These are phyloP conservation scores for Calonectria crousiana DNA, from an alignment of 2,329 filamentous ascomycete species.

Conservation along the genomic window DNA sequence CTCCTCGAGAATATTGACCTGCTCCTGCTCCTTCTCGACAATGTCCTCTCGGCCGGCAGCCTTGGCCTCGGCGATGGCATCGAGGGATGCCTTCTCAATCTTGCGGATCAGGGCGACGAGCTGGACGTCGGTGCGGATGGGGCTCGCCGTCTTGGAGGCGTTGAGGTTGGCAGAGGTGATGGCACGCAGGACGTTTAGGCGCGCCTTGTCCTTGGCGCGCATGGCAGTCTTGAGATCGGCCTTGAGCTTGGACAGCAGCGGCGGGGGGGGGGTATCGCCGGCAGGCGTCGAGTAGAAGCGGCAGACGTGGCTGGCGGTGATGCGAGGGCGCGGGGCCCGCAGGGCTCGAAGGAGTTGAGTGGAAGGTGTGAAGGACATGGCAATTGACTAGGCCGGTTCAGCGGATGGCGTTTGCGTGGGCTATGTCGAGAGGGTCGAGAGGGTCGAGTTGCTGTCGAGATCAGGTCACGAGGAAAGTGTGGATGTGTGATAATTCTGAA, in stretches of 20 bases:
- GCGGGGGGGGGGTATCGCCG: conserved; percentile 57
- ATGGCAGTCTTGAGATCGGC: conserved; percentile 75
- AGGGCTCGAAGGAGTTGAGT: conserved; percentile 41
- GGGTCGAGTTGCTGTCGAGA: conserved; percentile 14
- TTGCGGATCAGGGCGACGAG: conserved; percentile 77
- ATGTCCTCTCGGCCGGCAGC: conserved; percentile 75
- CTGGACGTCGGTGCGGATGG: conserved; percentile 78
- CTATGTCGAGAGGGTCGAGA: background rate
- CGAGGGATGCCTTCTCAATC: conserved; percentile 67
- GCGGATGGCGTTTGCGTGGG: background rate
- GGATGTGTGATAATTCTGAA: conserved; percentile 1
- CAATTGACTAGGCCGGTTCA: background rate
- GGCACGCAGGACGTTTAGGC: conserved; percentile 76
- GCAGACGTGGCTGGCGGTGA: conserved; percentile 31
- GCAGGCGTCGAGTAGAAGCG: conserved; percentile 51
- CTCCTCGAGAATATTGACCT: conserved; percentile 74
- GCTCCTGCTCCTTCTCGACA: conserved; percentile 75
- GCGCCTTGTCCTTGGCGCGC: conserved; percentile 72
- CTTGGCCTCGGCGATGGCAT: conserved; percentile 74
- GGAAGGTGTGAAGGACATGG: conserved; percentile 42
- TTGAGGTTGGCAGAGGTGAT: conserved; percentile 80
- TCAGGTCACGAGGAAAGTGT: background rate
- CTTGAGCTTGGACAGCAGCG: conserved; percentile 66
- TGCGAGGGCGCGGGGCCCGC: conserved; percentile 37
- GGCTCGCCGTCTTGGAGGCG: conserved; percentile 77